A percentile compares a stretch with the other conserved stretches of the same genome.
Evolutionary conservation across 345 rosid species (phyloP).

Genomic region (Ricinus communis): DNA sequence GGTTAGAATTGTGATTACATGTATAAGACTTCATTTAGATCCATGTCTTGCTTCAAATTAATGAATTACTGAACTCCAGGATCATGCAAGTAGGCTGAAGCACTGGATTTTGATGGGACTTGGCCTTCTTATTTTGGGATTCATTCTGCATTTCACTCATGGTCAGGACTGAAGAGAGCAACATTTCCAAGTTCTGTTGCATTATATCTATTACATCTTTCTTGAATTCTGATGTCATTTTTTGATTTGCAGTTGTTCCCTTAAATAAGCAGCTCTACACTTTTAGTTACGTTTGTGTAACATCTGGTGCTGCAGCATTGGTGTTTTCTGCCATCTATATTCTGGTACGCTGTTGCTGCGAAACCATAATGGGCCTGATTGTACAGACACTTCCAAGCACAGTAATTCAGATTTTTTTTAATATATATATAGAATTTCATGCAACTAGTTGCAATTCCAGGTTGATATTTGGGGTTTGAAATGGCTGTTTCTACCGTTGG

Average conservation of each 20-base stretch:
- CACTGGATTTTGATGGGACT: slow-evolving; percentile 70
- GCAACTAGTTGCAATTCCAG: slow-evolving; percentile 30
- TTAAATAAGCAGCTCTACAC: slow-evolving; percentile 78
- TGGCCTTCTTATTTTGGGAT: slow-evolving; percentile 53
- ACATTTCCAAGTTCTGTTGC: not conserved
- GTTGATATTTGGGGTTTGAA: slow-evolving; percentile 60
- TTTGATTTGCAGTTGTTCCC: slow-evolving; percentile 61
- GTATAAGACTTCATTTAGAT: not conserved
- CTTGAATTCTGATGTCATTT: not conserved
- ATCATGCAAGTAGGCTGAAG: slow-evolving; percentile 62
- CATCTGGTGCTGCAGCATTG: slow-evolving; percentile 80
- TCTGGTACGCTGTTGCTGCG: slow-evolving; percentile 45
- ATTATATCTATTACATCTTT: not conserved
- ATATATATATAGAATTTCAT: not conserved
- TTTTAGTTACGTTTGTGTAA: slow-evolving; percentile 77
- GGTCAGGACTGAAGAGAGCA: slow-evolving; percentile 46
- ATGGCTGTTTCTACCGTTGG: slow-evolving; percentile 52
- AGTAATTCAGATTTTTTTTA: not conserved
- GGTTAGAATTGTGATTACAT: slow-evolving; percentile 39
- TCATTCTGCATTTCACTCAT: slow-evolving; percentile 61
- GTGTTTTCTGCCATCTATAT: slow-evolving; percentile 66
- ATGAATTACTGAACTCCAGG: slow-evolving; percentile 37
- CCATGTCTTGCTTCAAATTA: slow-evolving; percentile 10
- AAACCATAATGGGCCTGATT: not conserved
- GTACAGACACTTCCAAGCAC: not conserved